Base-by-base conservation (phyloP, 768 basidiomycete genomes). In the Nidularia pulvinata region DNA sequence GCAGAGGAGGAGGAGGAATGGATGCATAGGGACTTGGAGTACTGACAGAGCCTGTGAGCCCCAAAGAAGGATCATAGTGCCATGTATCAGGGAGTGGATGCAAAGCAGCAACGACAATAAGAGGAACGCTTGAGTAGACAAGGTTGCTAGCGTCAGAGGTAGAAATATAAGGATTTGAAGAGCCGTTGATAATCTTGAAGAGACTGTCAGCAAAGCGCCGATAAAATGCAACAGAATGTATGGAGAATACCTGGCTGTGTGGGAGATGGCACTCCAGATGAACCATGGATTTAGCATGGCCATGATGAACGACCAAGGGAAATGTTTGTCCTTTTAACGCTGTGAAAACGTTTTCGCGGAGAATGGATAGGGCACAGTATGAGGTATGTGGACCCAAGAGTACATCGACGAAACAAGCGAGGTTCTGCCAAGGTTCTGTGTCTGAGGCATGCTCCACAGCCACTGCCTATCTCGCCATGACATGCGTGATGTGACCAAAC, bases 21-120 rank as follows among this genome's bases (percentile, higher is more conserved):
- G 86, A 66, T 93, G 91, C 76, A 92, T 85, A 7, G 92, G 92
- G 33, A 93, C 81, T 71, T 94, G 92, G 52, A 93, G 75, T 55
- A 94, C 78, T 11, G 89, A 85, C 49, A 93, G 77, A 11, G 83
- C 80, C 46, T 83, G 75, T 10, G 89, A 89, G 52, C 84, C 83
- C 83, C 84, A 89, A 53, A 91, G 59, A 42, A 89, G 77, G 54
- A 83, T 75, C 61, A 93, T 76, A 2, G 90, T 90, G 52, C 91
- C 90, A 76, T 94, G 92, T 46, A 93, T 83, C 67, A 93, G 77
- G 1, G 90, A 84, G 65, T 93, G 91, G 33, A 80, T 61, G 49
- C 88, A 86, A 49, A 93, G 76, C 10, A 93, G 81, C 16, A 94
- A 76, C 7, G 92, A 93, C 35, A 93, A 83, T 30, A 91, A 74